Base-by-base conservation (phyloP, 345 rosid species). In the Rhizophora mangle region DNA sequence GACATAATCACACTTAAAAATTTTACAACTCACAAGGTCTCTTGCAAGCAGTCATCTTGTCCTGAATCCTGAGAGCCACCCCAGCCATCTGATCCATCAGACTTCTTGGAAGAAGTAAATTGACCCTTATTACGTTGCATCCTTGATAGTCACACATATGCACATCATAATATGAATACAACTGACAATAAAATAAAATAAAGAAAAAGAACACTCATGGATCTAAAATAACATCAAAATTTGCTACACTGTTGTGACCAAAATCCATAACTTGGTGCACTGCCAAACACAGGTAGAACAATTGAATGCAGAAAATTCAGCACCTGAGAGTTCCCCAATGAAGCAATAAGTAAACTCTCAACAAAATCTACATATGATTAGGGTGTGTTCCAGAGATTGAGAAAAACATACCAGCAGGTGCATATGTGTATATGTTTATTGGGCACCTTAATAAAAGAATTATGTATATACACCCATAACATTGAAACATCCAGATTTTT, bases 41-140 rank as follows among this genome's bases (percentile, higher is more conserved):
- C 96, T 46, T 69, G 81, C 49, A 77, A 88, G 75, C 68, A 51
- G 6, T 94, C 93, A 77, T 91, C 97, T 68, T 74, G 93, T 61
- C 90, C 86, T 26, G 89, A 87, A 64, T 89, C 95, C 78, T 84
- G 92, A 65, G 78, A 64, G 37, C 79, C 74, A 71, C 85, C 81
- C 75, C 89, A 89, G 66, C 80, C 82, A 73, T 73, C 76, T 65
- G 79, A 54, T 63, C 93, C 93, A 62, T 94, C 93, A 39, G 87
- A 70, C 86, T 85, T 89, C 78, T 87, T 89, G 68, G 88, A 60
- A 64, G 97, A 95, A 22, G 96, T 87, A 80, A 95, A 95, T n/a
- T 95, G 99, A 79, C 99, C 99, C 75, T 95, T 95, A 63, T 87
- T 92, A 13, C 99, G 89, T 72, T 91, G 89, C 99, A 95, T 95